Evolutionary conservation across 2,329 filamentous ascomycete species (phyloP).

Genomic region (Tympanopsis confertula): DNA sequence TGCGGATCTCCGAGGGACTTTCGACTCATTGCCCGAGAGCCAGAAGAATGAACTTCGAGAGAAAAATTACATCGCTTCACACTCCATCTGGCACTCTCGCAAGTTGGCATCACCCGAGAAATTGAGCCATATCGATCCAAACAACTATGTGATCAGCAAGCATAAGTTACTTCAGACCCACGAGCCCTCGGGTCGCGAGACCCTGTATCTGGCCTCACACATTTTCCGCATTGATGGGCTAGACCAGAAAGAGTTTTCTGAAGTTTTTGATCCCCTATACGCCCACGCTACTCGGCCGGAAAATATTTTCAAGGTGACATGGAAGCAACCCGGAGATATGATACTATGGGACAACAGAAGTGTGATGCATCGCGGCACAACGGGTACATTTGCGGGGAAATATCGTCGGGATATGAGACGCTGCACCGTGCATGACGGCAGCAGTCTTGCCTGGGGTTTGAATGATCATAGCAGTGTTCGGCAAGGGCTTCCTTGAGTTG

Average conservation of each 20-base stretch:
- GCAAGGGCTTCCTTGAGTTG: no score
- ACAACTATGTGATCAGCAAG: no score
- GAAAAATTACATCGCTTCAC: neutral
- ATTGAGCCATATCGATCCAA: neutral
- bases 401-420: conserved; percentile 1
- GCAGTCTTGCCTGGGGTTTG: neutral
- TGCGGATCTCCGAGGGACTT: neutral
- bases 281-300: neutral
- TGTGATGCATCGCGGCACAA: neutral
- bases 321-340: neutral
- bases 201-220: neutral
- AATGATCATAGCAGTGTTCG: no score
- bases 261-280: neutral
- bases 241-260: neutral
- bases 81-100: neutral
- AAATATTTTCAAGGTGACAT: neutral
- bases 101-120: neutral
- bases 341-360: neutral
- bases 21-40: neutral
- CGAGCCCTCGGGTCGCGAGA: neutral
- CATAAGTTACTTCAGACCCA: neutral
- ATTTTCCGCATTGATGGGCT: neutral
- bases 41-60: neutral
- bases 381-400: neutral
- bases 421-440: neutral